Evolutionary conservation across 257 asterid species (phyloP).

Genomic region (Phtheirospermum japonicum): DNA sequence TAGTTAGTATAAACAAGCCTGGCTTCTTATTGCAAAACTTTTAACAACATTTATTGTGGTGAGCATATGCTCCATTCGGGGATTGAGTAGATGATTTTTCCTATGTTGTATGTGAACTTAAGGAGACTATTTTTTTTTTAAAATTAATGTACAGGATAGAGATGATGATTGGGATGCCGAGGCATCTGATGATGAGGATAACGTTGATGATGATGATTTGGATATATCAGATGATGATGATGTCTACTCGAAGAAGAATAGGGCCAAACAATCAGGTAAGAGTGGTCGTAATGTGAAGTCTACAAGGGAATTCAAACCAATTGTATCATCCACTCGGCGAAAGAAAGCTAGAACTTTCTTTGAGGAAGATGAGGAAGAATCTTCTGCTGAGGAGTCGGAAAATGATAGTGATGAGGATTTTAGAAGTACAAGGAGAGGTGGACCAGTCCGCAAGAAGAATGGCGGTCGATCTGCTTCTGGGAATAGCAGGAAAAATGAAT

Average conservation of each 20-base stretch:
- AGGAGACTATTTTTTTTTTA: slow-evolving; percentile 24
- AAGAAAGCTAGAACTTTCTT: slow-evolving; percentile 59
- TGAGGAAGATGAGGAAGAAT: slow-evolving; percentile 74
- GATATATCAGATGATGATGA: slow-evolving; percentile 78
- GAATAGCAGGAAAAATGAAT: slow-evolving; percentile 53
- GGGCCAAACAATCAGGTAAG: slow-evolving; percentile 56
- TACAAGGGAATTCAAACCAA: slow-evolving; percentile 48
- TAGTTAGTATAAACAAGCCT: slow-evolving; percentile 7
- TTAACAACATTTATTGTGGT: neutral
- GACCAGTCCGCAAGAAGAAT: slow-evolving; percentile 49
- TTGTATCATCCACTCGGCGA: slow-evolving; percentile 49
- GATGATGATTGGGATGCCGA: slow-evolving; percentile 91
- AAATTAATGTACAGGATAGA: slow-evolving; percentile 46
- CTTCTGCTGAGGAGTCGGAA: slow-evolving; percentile 71
- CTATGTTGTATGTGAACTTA: slow-evolving; percentile 24
- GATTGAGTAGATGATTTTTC: slow-evolving; percentile 17
- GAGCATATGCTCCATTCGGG: slow-evolving; percentile 13
- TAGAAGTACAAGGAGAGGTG: slow-evolving; percentile 56
- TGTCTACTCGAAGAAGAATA: slow-evolving; percentile 44
- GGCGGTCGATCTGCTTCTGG: slow-evolving; percentile 45
- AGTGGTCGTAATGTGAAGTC: slow-evolving; percentile 57
- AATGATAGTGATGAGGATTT: slow-evolving; percentile 72
- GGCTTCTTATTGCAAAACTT: slow-evolving; percentile 1
- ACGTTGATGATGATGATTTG: slow-evolving; percentile 62
- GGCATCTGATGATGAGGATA: slow-evolving; percentile 84